Evolutionary conservation across 805 yeast genomes (phyloP).

Genomic region (Clavispora phyllophila): DNA sequence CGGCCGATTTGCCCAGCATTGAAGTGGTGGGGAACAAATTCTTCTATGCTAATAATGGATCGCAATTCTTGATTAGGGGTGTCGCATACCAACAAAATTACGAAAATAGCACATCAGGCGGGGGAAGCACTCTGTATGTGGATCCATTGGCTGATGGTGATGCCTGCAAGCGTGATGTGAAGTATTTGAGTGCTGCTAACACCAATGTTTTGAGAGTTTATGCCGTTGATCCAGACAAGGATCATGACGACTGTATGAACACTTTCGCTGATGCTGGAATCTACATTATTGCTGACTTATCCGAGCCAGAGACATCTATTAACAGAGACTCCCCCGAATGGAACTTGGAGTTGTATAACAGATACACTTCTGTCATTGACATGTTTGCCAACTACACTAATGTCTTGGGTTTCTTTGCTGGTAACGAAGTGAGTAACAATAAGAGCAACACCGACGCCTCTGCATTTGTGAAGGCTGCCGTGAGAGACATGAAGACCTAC

Average conservation of each 20-base stretch:
- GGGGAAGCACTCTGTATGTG: conserved; percentile 28
- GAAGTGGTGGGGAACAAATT: conserved; percentile 76
- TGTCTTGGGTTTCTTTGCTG: conserved; percentile 92
- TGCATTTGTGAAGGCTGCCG: conserved; percentile 92
- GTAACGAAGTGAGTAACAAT: conserved; percentile 93
- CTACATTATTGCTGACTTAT: conserved; percentile 39
- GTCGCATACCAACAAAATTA: conserved; percentile 76
- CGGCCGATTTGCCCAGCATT: conserved; percentile 30
- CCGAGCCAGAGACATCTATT: conserved; percentile 75
- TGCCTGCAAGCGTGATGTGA: conserved; percentile 77
- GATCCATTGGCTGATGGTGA: conserved; percentile 76
- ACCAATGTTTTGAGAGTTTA: conserved; percentile 84
- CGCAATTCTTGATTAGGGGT: conserved; percentile 74
- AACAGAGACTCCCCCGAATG: conserved; percentile 74
- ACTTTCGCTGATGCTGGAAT: conserved; percentile 47
- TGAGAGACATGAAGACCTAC: conserved; percentile 81
- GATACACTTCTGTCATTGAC: conserved; percentile 83
- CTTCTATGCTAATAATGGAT: conserved; percentile 70
- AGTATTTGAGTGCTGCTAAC: conserved; percentile 61
- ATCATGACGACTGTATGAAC: conserved; percentile 65
- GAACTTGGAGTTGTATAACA: conserved; percentile 63
- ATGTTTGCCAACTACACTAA: conserved; percentile 71
- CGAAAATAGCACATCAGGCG: conserved; percentile 37
- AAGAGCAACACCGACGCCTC: conserved; percentile 80
- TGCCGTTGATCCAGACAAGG: conserved; percentile 65